phyloP scores from a whole-genome alignment of 192 early-diverging fungal genomes.

The Linnemannia zychae region DNA sequence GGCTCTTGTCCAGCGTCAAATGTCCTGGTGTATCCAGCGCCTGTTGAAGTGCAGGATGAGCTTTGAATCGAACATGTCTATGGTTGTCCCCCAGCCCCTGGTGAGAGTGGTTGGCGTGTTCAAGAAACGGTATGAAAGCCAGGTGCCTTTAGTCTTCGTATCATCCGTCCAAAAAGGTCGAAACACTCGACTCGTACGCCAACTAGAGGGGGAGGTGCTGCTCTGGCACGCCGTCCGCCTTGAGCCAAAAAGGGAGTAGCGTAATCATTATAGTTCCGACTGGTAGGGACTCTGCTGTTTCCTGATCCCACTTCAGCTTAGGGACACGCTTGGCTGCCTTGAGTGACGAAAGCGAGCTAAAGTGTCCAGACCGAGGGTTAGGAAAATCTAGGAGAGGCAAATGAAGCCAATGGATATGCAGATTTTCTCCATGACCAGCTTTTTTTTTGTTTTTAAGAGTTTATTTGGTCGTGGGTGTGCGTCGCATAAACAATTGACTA shows the following conservation, averaged over 20 bases:
- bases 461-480: no score
- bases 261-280: conserved; percentile 1
- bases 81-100: neutral
- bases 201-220: neutral
- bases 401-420: neutral
- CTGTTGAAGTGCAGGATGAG: conserved; percentile 6
- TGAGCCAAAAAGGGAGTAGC: neutral
- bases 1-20: neutral
- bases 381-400: neutral
- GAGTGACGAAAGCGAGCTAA: neutral
- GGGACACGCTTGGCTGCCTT: neutral
- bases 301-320: neutral
- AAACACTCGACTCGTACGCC: neutral
- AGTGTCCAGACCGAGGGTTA: neutral
- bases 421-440: no score
- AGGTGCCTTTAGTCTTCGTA: neutral
- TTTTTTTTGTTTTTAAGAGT: no score
- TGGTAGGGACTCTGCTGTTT: neutral
- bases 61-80: neutral
- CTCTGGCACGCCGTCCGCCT: no score
- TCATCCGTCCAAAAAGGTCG: neutral
- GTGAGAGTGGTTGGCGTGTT: neutral
- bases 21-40: neutral
- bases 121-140: neutral
- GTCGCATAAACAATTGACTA: no score